Base-by-base conservation (phyloP, 169 alveolate species). In the Babesia divergens region DNA sequence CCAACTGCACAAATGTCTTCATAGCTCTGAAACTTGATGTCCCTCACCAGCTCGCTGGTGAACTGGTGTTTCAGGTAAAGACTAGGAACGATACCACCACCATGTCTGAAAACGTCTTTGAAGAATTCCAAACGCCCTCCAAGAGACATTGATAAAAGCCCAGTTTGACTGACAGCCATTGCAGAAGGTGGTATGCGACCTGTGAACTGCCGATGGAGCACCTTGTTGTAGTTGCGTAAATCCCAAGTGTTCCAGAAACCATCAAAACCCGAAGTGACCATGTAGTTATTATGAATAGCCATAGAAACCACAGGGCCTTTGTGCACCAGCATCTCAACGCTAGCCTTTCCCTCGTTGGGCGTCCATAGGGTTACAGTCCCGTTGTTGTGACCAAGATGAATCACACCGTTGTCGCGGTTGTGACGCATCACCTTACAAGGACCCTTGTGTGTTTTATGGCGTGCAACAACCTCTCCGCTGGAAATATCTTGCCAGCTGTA, bases 1-100 rank as follows among this genome's bases (percentile, higher is more conserved):
- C 98, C 97, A 31, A 93, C 84, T n/a, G 98, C 97, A 14, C 96
- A 79, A 55, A 94, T 92, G 84, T 97, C 99, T 91, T 95, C 98
- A 82, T 82, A 95, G 14, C 96, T 96, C 47, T 94, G 95, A 82
- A 95, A 97, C 50, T 91, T 68, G 42, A 91, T 58, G 24, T 92
- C 90, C 58, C 80, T 82, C 9, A 91, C 84, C 43, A 71, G 75
- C 51, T 89, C 85, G 13, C 86, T 84, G 8, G 24, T 31, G 56
- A 82, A 84, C 38, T 80, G 91, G 54, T 85, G 89, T 35, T 81
- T 83, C 51, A 88, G 86, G 26, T 79, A 62, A 50, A 88, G 74
- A 0, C 82, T 85, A 44, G 89, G 86, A 0, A 64, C 24, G 8
- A 46, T 37, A n/a, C 70, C 69, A 16, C 75, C 49, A 3, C 53